Evolutionary conservation across 2,329 filamentous ascomycete species (phyloP).

Genomic region (Diaporthe sp.): DNA sequence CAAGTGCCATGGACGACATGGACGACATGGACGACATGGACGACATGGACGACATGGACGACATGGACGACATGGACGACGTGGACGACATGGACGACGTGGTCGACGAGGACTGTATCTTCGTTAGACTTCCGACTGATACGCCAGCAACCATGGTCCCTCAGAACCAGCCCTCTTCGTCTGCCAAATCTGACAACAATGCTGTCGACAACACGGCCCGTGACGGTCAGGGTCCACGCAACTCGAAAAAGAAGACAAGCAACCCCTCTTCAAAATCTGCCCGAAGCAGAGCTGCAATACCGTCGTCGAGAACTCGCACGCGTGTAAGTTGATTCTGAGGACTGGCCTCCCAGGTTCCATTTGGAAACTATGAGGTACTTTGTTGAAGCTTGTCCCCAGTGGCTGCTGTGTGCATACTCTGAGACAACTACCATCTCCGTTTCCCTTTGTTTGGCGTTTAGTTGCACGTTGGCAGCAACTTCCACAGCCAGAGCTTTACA

Average conservation of each 20-base stretch:
- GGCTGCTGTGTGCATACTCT: not conserved
- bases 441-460: not conserved
- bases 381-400: not conserved
- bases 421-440: not conserved
- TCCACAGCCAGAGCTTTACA: not conserved
- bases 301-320: not conserved
- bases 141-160: not conserved
- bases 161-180: not conserved
- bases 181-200: no score
- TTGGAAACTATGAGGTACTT: not conserved
- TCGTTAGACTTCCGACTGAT: not conserved
- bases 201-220: not conserved
- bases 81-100: not conserved
- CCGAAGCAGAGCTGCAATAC: not conserved
- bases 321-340: not conserved
- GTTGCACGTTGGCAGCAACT: no score
- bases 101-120: not conserved
- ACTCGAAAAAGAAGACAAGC: no score
- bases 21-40: not conserved
- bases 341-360: no score
- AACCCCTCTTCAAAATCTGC: not conserved
- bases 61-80: not conserved
- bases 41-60: not conserved
- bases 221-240: not conserved
- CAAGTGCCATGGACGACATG: not conserved